A percentile compares a stretch with the other conserved stretches of the same genome.
Conservation (phyloP, 2,329 filamentous ascomycete species). For the Monosporascus sp. region DNA sequence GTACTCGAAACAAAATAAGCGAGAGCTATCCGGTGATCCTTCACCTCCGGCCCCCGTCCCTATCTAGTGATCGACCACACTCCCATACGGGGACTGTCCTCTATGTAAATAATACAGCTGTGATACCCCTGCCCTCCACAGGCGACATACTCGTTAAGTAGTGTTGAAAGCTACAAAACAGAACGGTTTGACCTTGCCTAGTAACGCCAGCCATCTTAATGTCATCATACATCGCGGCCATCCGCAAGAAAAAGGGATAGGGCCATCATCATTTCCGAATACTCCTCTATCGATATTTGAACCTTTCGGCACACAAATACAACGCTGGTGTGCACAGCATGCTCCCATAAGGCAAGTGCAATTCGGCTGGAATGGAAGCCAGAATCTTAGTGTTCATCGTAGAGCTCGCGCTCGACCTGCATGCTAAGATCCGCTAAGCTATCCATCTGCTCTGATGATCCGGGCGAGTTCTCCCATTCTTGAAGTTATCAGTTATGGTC, state of each 20-base stretch:
- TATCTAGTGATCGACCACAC: too few relatives aligned
- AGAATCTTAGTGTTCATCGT: conserved; percentile 25
- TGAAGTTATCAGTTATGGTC: conserved; percentile 31
- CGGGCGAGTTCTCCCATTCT: conserved; percentile 53
- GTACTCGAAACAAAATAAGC: too few relatives aligned
- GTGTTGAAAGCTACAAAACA: too few relatives aligned
- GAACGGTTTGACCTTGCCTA: too few relatives aligned
- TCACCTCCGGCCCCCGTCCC: too few relatives aligned
- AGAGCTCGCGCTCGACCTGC: conserved; percentile 35
- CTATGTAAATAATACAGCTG: too few relatives aligned
- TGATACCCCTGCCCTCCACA: too few relatives aligned
- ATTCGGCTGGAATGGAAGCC: neutral
- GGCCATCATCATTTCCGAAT: neutral
- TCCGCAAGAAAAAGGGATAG: neutral
- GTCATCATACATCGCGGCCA: conserved; percentile 16
- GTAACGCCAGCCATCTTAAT: conserved; percentile 2
- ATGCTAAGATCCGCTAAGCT: conserved; percentile 42
- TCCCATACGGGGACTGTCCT: too few relatives aligned
- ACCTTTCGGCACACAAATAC: neutral
- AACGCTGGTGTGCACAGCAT: neutral
- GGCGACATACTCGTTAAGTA: too few relatives aligned
- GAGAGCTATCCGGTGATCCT: too few relatives aligned
- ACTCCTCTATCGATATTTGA: neutral
- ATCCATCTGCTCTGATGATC: conserved; percentile 51
- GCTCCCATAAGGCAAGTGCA: neutral